Percentiles rank a stretch among this genome's conserved stretches.
These are phyloP conservation scores for Chrysoporthe austroafricana DNA, from an alignment of 2,329 filamentous ascomycete species.

Conservation along the genomic window DNA sequence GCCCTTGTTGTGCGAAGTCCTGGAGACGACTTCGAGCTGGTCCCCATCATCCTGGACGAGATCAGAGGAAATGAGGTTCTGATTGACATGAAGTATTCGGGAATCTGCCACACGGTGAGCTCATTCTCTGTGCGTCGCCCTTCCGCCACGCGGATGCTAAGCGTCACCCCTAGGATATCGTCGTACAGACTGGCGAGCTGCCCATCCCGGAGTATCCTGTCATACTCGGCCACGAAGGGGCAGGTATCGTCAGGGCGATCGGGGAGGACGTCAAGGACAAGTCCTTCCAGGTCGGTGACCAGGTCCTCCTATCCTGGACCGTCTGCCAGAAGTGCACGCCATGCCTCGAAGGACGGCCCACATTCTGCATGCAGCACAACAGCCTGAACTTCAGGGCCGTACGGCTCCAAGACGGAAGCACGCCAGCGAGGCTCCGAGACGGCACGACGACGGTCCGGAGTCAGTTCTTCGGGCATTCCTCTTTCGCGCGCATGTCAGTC, in stretches of 20 bases:
- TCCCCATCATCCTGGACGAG: slow-evolving; percentile 20
- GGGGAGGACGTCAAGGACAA: slow-evolving; percentile 34
- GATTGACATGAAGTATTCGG: slow-evolving; percentile 27
- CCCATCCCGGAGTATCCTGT: slow-evolving; percentile 34
- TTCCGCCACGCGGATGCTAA: too few relatives aligned
- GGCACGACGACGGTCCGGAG: slow-evolving; percentile 30
- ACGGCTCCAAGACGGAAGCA: slow-evolving; percentile 28
- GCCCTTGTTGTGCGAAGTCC: slow-evolving; percentile 19
- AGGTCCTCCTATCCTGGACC: slow-evolving; percentile 41
- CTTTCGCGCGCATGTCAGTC: slow-evolving; percentile 35
- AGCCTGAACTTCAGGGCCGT: slow-evolving; percentile 33
- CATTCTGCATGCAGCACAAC: slow-evolving; percentile 36
- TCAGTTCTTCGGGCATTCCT: slow-evolving; percentile 41
- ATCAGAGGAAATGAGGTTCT: slow-evolving; percentile 25
- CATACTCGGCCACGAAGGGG: slow-evolving; percentile 37
- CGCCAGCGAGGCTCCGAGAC: slow-evolving; percentile 27
- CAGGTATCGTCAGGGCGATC: slow-evolving; percentile 36
- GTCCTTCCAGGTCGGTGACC: slow-evolving; percentile 38
- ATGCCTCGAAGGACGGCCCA: slow-evolving; percentile 35
- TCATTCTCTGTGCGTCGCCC: background rate
- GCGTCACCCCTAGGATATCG: slow-evolving; percentile 32
- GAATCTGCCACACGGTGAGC: slow-evolving; percentile 24
- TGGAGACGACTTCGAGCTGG: slow-evolving; percentile 24
- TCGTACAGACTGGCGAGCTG: slow-evolving; percentile 35
- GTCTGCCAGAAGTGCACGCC: slow-evolving; percentile 39